Conservation (phyloP, 78 protist genomes). For the Pelomyxa schiedti region DNA sequence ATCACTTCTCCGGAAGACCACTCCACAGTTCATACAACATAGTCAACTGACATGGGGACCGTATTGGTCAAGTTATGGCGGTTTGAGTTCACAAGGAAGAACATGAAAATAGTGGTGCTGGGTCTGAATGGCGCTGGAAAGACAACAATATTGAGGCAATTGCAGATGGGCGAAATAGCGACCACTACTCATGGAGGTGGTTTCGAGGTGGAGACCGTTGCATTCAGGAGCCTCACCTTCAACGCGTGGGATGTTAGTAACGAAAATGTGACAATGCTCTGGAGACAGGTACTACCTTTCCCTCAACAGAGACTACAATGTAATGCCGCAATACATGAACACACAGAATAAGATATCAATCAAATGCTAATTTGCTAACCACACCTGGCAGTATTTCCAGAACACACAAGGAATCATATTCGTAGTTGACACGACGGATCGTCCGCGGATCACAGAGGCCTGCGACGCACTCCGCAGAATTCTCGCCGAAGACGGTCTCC, state of each 20-base stretch:
- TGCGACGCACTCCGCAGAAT: background rate
- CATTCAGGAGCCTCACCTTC: conserved; percentile 76
- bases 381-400: conserved; percentile 2
- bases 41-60: too few relatives aligned
- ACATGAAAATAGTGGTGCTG: conserved; percentile 80
- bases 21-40: too few relatives aligned
- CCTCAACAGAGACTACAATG: too few relatives aligned
- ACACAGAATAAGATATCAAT: conserved; percentile 80
- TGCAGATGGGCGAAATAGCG: conserved; percentile 58
- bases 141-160: conserved; percentile 58
- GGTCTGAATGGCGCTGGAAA: conserved; percentile 83
- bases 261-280: too few relatives aligned
- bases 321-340: too few relatives aligned
- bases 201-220: conserved; percentile 84
- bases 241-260: conserved; percentile 86
- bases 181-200: conserved; percentile 63
- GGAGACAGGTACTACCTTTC: too few relatives aligned
- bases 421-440: conserved; percentile 73
- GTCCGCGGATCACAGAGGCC: conserved; percentile 44
- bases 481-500: conserved; percentile 70
- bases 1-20: too few relatives aligned
- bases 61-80: too few relatives aligned
- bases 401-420: conserved; percentile 58
- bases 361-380: conserved; percentile 60
- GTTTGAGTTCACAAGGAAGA: too few relatives aligned